Percentiles rank a stretch among this genome's conserved stretches.
phyloP scores from a whole-genome alignment of 768 basidiomycete species.

The Xanthoconium purpureum region DNA sequence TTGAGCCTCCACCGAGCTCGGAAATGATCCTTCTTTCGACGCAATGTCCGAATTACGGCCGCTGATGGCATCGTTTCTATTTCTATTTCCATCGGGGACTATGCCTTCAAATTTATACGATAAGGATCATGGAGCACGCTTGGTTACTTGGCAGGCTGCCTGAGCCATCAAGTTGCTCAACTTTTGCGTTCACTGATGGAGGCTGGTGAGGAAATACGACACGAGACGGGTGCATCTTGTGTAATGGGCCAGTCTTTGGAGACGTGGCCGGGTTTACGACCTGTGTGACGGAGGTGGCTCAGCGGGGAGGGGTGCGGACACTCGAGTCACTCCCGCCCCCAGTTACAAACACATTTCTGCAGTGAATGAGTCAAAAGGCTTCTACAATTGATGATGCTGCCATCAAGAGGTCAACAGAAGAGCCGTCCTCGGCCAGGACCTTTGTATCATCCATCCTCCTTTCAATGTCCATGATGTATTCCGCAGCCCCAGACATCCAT shows the following conservation, averaged over 20 bases:
- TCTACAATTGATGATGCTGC: not conserved
- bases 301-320: slow-evolving; percentile 32
- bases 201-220: slow-evolving; percentile 13
- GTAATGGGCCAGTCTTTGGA: not conserved
- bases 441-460: not conserved
- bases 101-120: no score
- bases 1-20: slow-evolving; percentile 22
- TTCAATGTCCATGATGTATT: slow-evolving; percentile 3
- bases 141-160: slow-evolving; percentile 25
- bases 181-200: slow-evolving; percentile 22
- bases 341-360: no score
- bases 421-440: not conserved
- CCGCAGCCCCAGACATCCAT: slow-evolving; percentile 6
- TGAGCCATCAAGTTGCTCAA: slow-evolving; percentile 34
- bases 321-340: slow-evolving; percentile 27
- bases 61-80: slow-evolving; percentile 1
- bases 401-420: not conserved
- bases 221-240: not conserved
- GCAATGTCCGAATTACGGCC: slow-evolving; percentile 35
- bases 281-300: slow-evolving; percentile 31
- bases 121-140: no score
- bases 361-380: not conserved
- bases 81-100: not conserved
- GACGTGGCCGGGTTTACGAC: not conserved
- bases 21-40: slow-evolving; percentile 27